A percentile compares a stretch with the other conserved stretches of the same genome.
phyloP scores from a whole-genome alignment of 2,329 filamentous ascomycete species.

The Massarina eburnea region DNA sequence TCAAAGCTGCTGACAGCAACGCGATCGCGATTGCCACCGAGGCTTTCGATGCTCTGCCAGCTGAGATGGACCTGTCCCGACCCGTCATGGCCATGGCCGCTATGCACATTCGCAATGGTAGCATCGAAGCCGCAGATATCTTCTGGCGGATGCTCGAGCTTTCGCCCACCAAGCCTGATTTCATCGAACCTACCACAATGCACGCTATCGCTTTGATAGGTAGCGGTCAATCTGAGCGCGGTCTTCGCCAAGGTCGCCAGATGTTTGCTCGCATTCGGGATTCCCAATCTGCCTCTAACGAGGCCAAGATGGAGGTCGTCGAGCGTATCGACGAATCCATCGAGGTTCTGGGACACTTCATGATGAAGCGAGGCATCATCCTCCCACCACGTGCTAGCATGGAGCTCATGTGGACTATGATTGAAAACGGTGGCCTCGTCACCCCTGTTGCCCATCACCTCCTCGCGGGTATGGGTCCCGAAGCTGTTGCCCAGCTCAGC shows the following conservation, averaged over 20 bases:
- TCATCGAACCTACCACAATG: conserved; percentile 89
- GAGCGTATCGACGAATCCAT: conserved; percentile 88
- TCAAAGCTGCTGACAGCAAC: conserved; percentile 77
- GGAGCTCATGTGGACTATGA: conserved; percentile 64
- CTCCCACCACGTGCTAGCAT: conserved; percentile 59
- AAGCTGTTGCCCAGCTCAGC: conserved; percentile 59
- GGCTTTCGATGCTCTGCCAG: conserved; percentile 53
- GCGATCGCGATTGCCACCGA: conserved; percentile 67
- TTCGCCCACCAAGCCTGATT: conserved; percentile 62
- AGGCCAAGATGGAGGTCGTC: conserved; percentile 57
- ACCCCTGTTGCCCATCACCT: conserved; percentile 62
- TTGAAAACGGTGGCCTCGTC: conserved; percentile 65
- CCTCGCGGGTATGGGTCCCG: conserved; percentile 61
- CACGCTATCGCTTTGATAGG: conserved; percentile 86
- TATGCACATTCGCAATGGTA: conserved; percentile 79
- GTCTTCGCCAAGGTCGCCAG: conserved; percentile 72
- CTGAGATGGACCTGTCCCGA: conserved; percentile 45
- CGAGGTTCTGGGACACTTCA: conserved; percentile 65
- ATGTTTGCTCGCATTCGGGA: conserved; percentile 86
- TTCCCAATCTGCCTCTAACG: conserved; percentile 52
- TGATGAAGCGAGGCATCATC: conserved; percentile 55
- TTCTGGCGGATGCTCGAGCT: conserved; percentile 77
- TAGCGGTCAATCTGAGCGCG: conserved; percentile 81
- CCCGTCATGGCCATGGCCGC: conserved; percentile 82
- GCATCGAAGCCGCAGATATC: conserved; percentile 73